These are phyloP conservation scores for Porpolomopsis calyptriformis DNA, from an alignment of 768 basidiomycete genomes.

Conservation along the genomic window DNA sequence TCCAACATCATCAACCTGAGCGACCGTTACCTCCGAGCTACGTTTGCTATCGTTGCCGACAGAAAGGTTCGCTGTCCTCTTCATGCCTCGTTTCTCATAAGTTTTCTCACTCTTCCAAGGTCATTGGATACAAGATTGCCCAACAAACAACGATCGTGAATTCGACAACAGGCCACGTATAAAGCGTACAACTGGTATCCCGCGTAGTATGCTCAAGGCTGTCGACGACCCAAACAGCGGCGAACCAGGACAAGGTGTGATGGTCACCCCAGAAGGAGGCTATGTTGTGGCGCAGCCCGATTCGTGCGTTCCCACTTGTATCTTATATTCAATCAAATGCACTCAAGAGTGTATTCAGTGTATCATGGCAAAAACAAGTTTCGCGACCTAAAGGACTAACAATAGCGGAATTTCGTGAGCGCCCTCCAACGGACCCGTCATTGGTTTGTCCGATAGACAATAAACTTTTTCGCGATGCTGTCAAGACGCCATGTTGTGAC, in stretches of 20 bases:
- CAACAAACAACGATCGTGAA: constrained; percentile 92
- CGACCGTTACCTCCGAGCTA: constrained; percentile 87
- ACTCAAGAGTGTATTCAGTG: constrained; percentile 34
- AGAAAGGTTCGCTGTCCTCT: constrained; percentile 61
- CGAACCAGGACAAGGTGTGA: constrained; percentile 74
- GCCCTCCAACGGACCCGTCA: constrained; percentile 63
- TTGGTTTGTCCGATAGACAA: constrained; percentile 87
- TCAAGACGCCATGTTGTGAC: constrained; percentile 91
- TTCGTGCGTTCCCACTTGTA: constrained; percentile 48
- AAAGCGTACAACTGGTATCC: constrained; percentile 97
- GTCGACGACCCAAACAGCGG: constrained; percentile 76
- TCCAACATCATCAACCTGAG: constrained; percentile 42
- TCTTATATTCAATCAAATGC: background rate
- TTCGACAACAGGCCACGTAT: constrained; percentile 92
- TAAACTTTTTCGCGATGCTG: constrained; percentile 87
- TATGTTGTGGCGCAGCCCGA: constrained; percentile 97
- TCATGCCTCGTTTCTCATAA: background rate
- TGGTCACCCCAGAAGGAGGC: constrained; percentile 98
- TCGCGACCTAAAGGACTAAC: constrained; percentile 71
- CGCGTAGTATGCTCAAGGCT: constrained; percentile 92
- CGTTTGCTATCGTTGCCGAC: constrained; percentile 96
- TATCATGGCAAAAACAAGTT: constrained; percentile 91
- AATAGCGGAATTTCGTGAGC: constrained; percentile 82
- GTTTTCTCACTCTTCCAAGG: constrained; percentile 38
- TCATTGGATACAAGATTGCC: constrained; percentile 99